Evolutionary conservation across 2,329 filamentous ascomycete genomes (phyloP), one percentile per base, ranked within the genome.

Genomic region (Cladosporium cucumerinum): DNA sequence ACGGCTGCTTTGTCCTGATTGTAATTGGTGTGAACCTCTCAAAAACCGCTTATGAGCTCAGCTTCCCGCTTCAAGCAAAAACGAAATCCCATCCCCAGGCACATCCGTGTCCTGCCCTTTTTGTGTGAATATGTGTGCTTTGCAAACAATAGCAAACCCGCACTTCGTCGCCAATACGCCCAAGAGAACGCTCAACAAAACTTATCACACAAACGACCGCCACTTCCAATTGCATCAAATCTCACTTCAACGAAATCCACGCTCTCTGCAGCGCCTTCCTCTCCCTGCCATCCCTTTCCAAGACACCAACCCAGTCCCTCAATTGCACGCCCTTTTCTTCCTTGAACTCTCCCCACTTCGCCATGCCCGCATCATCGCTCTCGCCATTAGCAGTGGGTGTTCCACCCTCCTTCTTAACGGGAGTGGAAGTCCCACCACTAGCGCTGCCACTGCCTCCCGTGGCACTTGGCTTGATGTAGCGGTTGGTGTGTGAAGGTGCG

Each of bases 291-390:
- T 96, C 92, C 59, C 87, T 82, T 76, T 97, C 93, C 55, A 97
- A 82, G 66, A 91, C 90, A 23, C 86, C 82, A 18, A 96, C 82
- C 81, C 93, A 88, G 76, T 97, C 94, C 63, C 94, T 85, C 61
- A 96, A 81, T 79, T 97, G 93, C 57, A 97, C 91, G 28, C 89
- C 88, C 69, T 84, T 85, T 71, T 92, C 89, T 76, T 97, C 93
- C 66, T 91, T 69, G 74, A 75, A 77, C 21, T 76, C 74, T 23
- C 76, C 76, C 73, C 75, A 76, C 51, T 72, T 73, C 18, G 72
- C 69, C 30, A 71, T 46, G 66, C 66, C 64, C 4, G 49, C 55
- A 12, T 65, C 66, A 48, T 32, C 64, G 18, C 68, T 66, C 28
- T 67, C 66, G 26, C 51, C 51, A 32, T 66, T 64, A 30, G 63